Evolutionary conservation across 2,329 filamentous ascomycete species (phyloP).

Genomic region (Drechslerella stenobrocha): DNA sequence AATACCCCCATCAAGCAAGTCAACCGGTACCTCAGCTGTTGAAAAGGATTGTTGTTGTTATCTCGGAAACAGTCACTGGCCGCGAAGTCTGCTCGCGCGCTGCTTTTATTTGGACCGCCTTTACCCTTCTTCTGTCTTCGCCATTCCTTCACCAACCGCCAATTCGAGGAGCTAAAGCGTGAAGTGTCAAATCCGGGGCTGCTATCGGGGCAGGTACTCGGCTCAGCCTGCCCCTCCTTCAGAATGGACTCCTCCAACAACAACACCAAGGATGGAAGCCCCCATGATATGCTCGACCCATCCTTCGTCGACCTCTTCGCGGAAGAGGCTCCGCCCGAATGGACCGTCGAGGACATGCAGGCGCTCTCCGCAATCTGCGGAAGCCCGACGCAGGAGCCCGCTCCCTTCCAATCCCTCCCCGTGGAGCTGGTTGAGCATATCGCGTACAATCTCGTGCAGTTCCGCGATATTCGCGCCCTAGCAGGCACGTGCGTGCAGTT

Average conservation of each 20-base stretch:
- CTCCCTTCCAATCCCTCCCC: slow-evolving; percentile 33
- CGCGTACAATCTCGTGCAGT: slow-evolving; percentile 15
- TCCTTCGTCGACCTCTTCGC: slow-evolving; percentile 37
- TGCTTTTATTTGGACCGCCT: no score
- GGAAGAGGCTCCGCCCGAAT: slow-evolving; percentile 31
- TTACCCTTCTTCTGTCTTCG: no score
- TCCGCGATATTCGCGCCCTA: slow-evolving; percentile 31
- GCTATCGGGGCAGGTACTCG: background rate
- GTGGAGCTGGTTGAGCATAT: slow-evolving; percentile 39
- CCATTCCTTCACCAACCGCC: no score
- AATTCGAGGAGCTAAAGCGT: no score
- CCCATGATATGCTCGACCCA: slow-evolving; percentile 38
- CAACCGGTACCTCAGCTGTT: no score
- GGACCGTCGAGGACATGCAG: slow-evolving; percentile 35
- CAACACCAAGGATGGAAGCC: slow-evolving; percentile 6
- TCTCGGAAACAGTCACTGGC: no score
- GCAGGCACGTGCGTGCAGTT: slow-evolving; percentile 35
- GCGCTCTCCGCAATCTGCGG: slow-evolving; percentile 20
- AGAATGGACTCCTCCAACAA: slow-evolving; percentile 7
- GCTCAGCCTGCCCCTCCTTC: slow-evolving; percentile 4
- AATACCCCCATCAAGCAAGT: background rate
- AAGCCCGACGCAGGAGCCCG: slow-evolving; percentile 1
- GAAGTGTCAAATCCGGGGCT: no score
- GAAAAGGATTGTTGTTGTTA: no score
- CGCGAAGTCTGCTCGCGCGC: no score